Base-by-base conservation (phyloP, 495 filamentous ascomycete species). In the Copromyces sp. region DNA sequence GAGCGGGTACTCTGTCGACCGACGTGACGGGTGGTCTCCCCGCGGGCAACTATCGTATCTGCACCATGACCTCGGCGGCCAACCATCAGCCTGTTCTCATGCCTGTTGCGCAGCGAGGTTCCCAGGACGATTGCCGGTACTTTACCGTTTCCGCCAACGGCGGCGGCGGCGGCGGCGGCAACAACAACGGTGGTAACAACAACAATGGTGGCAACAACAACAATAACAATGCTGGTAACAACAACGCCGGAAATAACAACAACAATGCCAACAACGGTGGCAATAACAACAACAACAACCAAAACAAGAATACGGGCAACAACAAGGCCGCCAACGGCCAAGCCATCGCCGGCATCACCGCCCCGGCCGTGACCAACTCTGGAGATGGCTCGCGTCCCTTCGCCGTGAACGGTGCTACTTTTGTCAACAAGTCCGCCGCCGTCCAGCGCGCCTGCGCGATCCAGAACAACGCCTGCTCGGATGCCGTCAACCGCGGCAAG, bases 1-100 rank as follows among this genome's bases (percentile, higher is more conserved):
- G 90, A 41, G 75, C 89, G 2, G 91, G 90, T 39, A 77, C 82
- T 4, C 82, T 93, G 29, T 73, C 76, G 6, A 86, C 89, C 68
- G 74, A 76, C 11, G 89, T 93, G 16, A 79, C 82, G 17, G 87
- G 84, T n/a, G 91, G 91, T 72, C 87, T 93, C 35, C 87, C 89
- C 4, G 83, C 83, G 47, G 91, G 91, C 5, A 86, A 86, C 82
- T 93, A 91, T 81, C 88, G 91, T 75, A 86, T 92, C 40, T 93
- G 91, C 84, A 91, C 91, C 73, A 89, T 93, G 87, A 85, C 86
- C 41, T 82, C 86, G 59, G 82, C 91, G n/a, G 84, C 85, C 72
- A 93, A 92, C 81, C 91, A 93, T 81, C 91, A 93, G 81, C 91
- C 91, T 69, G 91, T 92, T 14, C 78, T 91, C 40, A 93, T 93